Conservation (phyloP, 306 rosid species). For the Pterocarpus santalinus region DNA sequence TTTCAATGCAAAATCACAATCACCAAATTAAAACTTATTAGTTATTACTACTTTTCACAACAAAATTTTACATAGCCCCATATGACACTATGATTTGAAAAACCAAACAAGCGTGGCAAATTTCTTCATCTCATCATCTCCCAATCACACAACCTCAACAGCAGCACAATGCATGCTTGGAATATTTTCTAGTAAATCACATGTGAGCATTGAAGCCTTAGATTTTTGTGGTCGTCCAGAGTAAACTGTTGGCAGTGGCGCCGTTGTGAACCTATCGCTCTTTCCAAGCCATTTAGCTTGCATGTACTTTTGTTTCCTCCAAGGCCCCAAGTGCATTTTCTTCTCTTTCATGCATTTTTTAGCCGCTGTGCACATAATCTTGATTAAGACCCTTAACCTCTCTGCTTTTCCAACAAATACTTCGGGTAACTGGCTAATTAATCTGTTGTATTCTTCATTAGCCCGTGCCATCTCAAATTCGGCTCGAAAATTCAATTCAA, state of each 20-base stretch:
- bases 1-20: neutral
- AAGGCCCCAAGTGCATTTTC: slow-evolving; percentile 86
- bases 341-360: slow-evolving; percentile 89
- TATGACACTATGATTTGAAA: neutral
- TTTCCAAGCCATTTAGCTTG: slow-evolving; percentile 84
- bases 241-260: slow-evolving; percentile 43
- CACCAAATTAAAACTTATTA: neutral
- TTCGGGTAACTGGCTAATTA: slow-evolving; percentile 69
- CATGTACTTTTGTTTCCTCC: slow-evolving; percentile 92
- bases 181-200: slow-evolving; percentile 64
- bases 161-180: slow-evolving; percentile 52
- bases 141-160: slow-evolving; percentile 62
- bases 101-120: neutral
- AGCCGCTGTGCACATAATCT: slow-evolving; percentile 79
- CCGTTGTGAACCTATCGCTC: slow-evolving; percentile 52
- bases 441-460: slow-evolving; percentile 65
- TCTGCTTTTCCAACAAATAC: slow-evolving; percentile 80
- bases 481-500: slow-evolving; percentile 71
- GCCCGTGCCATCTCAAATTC: slow-evolving; percentile 88
- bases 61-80: neutral
- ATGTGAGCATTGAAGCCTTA: slow-evolving; percentile 79
- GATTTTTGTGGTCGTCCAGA: slow-evolving; percentile 52
- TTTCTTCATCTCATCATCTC: neutral
- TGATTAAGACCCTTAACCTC: slow-evolving; percentile 57
- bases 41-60: neutral